A percentile compares a stretch with the other conserved stretches of the same genome.
phyloP scores from a whole-genome alignment of 495 filamentous ascomycete genomes.

The Hapsidospora chrysogenum region DNA sequence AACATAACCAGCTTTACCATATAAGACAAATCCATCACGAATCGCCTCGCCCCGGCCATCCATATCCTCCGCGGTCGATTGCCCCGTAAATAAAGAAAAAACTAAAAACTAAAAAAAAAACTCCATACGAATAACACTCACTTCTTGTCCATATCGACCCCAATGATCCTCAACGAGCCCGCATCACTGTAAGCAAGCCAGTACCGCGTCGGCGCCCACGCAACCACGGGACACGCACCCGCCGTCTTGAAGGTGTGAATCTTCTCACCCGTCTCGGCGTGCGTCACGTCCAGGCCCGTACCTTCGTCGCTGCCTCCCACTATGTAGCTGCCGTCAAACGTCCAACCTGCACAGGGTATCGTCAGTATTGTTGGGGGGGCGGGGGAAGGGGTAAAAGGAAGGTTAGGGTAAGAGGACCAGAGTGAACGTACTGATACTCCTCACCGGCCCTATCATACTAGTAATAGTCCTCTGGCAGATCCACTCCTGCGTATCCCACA shows the following conservation, averaged over 20 bases:
- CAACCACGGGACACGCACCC: conserved; percentile 47
- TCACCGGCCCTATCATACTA: conserved; percentile 60
- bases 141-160: conserved; percentile 29
- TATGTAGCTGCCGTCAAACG: conserved; percentile 79
- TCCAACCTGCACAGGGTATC: conserved; percentile 38
- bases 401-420: too few relatives aligned
- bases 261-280: conserved; percentile 76
- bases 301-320: conserved; percentile 76
- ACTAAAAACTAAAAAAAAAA: not conserved
- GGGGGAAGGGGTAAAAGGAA: too few relatives aligned
- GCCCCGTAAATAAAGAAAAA: too few relatives aligned
- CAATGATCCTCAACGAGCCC: conserved; percentile 69
- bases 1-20: too few relatives aligned
- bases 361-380: too few relatives aligned
- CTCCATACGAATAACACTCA: conserved; percentile 4
- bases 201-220: conserved; percentile 84
- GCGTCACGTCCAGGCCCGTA: conserved; percentile 53
- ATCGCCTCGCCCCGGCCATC: too few relatives aligned
- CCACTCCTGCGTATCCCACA: conserved; percentile 92
- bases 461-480: conserved; percentile 70
- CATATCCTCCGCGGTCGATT: too few relatives aligned
- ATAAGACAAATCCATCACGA: too few relatives aligned
- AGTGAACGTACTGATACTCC: conserved; percentile 46
- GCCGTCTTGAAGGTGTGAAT: conserved; percentile 63
- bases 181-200: conserved; percentile 79